phyloP scores from a whole-genome alignment of 192 early-diverging fungal species.

The Coemansia sp. region DNA sequence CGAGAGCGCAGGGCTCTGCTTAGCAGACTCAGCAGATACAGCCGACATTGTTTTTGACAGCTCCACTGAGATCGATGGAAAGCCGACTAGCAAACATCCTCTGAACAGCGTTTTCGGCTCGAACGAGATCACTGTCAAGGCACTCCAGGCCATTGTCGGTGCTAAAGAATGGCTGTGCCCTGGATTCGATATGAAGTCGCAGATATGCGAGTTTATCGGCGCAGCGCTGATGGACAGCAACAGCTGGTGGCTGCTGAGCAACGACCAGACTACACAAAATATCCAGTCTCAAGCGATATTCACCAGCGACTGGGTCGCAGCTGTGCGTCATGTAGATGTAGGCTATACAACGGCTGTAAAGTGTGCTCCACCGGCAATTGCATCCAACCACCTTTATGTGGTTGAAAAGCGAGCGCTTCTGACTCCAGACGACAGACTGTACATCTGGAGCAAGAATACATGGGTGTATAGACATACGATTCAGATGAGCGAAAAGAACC shows the following conservation, averaged over 20 bases:
- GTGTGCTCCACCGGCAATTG: conserved; percentile 26
- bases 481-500: conserved; percentile 14
- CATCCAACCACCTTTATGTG: conserved; percentile 21
- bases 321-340: conserved; percentile 49
- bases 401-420: conserved; percentile 34
- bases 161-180: conserved; percentile 36
- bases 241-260: conserved; percentile 48
- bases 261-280: conserved; percentile 16
- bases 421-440: conserved; percentile 36
- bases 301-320: conserved; percentile 37
- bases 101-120: conserved; percentile 34
- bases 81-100: conserved; percentile 31
- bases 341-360: conserved; percentile 39
- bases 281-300: conserved; percentile 25
- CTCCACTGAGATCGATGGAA: background rate
- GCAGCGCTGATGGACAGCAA: conserved; percentile 38
- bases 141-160: conserved; percentile 39
- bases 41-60: conserved; percentile 49
- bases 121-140: conserved; percentile 23
- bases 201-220: conserved; percentile 48
- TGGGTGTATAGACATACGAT: conserved; percentile 17
- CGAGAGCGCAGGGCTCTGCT: conserved; percentile 14
- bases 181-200: conserved; percentile 38
- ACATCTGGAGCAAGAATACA: conserved; percentile 21
- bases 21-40: conserved; percentile 9